Conservation (phyloP, 2,329 filamentous ascomycete genomes). For the Chaetomiaceae sp. region DNA sequence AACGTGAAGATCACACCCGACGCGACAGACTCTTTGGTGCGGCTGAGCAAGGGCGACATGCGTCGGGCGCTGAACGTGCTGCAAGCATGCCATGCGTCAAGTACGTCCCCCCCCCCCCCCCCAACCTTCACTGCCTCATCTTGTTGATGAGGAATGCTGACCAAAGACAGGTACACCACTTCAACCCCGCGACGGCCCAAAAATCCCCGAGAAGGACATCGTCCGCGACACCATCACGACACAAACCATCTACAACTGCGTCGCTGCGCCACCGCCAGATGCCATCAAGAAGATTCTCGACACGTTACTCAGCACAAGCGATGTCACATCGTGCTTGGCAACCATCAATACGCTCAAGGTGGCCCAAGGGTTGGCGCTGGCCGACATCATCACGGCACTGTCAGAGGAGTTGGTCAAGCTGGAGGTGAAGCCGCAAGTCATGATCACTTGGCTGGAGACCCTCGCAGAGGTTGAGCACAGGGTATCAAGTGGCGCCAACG, state of each 20-base stretch:
- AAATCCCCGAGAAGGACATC: conserved; percentile 58
- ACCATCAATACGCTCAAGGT: conserved; percentile 86
- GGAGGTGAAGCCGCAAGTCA: conserved; percentile 79
- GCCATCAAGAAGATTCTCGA: conserved; percentile 81
- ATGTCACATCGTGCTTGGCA: conserved; percentile 83
- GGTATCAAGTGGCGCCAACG: conserved; percentile 79
- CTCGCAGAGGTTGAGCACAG: conserved; percentile 91
- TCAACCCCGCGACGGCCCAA: conserved; percentile 54
- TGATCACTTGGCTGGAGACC: conserved; percentile 87
- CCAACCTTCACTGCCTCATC: too few relatives aligned
- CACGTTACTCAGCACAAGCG: conserved; percentile 75
- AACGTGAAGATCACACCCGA: conserved; percentile 75
- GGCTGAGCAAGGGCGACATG: conserved; percentile 93
- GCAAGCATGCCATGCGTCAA: conserved; percentile 93
- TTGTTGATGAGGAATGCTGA: conserved; percentile 5
- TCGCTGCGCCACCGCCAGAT: conserved; percentile 86
- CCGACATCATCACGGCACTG: conserved; percentile 85
- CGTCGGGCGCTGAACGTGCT: conserved; percentile 88
- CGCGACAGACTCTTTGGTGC: conserved; percentile 78
- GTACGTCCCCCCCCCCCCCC: conserved; percentile 48
- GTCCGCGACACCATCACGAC: conserved; percentile 76
- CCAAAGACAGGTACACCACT: conserved; percentile 61
- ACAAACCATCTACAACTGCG: conserved; percentile 94
- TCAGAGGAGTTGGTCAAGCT: conserved; percentile 77
- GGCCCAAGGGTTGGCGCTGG: conserved; percentile 79